Base-by-base conservation (phyloP, 2,329 filamentous ascomycete species). In the Rhynchosporium agropyri region DNA sequence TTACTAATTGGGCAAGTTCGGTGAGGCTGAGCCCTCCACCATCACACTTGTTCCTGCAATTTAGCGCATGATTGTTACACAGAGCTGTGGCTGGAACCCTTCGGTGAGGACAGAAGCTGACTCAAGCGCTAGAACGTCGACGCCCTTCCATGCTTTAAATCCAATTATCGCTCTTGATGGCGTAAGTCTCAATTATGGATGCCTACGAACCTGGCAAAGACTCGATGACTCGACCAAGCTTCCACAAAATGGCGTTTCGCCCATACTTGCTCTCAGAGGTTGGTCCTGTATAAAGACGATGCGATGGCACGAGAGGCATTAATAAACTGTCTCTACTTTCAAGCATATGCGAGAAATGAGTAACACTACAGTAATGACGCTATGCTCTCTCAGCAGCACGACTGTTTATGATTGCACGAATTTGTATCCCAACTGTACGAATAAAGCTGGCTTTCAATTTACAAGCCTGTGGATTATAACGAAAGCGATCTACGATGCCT, bases 391-490 rank as follows among this genome's bases (percentile, higher is more conserved):
- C 45, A 48, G 28, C n/a, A 48, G 45, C 45, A 48, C 45, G 8
- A 9, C 7, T 10, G 28, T 48, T 48, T 63, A 58, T 43, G 58
- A 31, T 31, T 61, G 59, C 31, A 8, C 3, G 29, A 56, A 56
- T 20, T 40, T 40, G 38, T 61, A 54, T 48, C 59, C 59, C 40
- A 36, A 61, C 20, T 56, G 50, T 28, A 55, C 29, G 9, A 56
- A 55, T n/a, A 31, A 29, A 8, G 51, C 26, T 5, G 40, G 9
- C 6, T 61, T 61, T 31, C 50, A 61, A 40, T 61, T 61, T 29
- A 7, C 50, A 36, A 49, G 40, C 28, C 43, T 61, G 4, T 56
- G 59, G 50, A 31, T 49, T n/a, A 61, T 61, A 9, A 61, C 59
- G 3, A 40, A 55, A 56, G 51, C 51, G 15, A 55, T 61, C 15